Evolutionary conservation across 2,329 filamentous ascomycete species (phyloP), one percentile per base, ranked within the genome.

Genomic region (Lojkania enalia): DNA sequence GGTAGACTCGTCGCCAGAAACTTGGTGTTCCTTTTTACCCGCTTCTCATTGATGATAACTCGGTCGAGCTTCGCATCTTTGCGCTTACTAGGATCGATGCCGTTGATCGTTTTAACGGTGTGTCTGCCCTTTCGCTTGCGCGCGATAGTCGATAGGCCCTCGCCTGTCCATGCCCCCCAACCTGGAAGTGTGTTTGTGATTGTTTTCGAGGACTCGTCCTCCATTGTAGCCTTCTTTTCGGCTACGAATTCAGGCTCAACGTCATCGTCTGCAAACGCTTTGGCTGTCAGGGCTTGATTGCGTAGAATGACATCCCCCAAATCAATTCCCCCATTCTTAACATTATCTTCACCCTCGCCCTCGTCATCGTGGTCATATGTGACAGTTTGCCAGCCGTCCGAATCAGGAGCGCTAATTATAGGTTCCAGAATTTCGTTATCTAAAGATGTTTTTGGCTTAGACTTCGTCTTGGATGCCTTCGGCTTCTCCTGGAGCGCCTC

Each of bases 41-140:
- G 79, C 77, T 91, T 95, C 80, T 99, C 90, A 63, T 87, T 96
- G 59, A 99, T 86, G 48, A 97, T 95, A 11, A 96, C 92, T 51
- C 82, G 82, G 41, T 88, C 84, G 49, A 96, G 72, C 72, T 88
- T 91, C 42, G 83, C 83, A 62, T 97, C 94, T 71, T 88, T 87
- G 38, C 94, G 83, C 48, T 91, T 81, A 48, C 85, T 80, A 54
- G 83, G 82, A 69, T 88, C 87, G 54, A 95, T 77, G 27, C 90
- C 91, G 49, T 88, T 81, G 12, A 83, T 72, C 63, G 83, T 87
- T 21, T 76, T 83, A 42, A 72, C 70, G 2, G 88, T 70, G 62
- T 85, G 83, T 14, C 81, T 67, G 42, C 73, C 69, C 20, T 65
- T 62, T 47, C 69, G 63, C 60, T 86, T 84, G 56, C 79, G 73